phyloP scores from a whole-genome alignment of 2,329 filamentous ascomycete genomes.

The Aspergillus floridensis region DNA sequence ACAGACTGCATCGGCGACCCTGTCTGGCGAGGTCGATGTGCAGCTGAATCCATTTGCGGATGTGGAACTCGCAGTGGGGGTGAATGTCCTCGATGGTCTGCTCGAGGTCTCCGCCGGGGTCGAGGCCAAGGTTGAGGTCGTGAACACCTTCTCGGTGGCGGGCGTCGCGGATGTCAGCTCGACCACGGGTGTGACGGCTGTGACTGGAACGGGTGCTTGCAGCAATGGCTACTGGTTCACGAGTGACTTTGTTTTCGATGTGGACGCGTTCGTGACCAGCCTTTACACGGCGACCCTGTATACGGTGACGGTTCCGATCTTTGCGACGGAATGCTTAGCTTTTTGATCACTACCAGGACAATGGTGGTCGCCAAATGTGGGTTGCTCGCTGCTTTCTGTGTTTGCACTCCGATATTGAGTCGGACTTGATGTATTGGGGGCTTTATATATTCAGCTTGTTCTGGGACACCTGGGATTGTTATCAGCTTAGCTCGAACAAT shows the following conservation, averaged over 20 bases:
- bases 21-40: not conserved
- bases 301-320: not conserved
- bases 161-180: not conserved
- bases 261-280: not conserved
- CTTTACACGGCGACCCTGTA: not conserved
- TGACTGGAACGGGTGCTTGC: not conserved
- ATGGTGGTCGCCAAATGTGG: no score
- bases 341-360: not conserved
- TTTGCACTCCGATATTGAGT: no score
- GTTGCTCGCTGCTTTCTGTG: no score
- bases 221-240: not conserved
- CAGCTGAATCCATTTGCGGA: not conserved
- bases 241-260: not conserved
- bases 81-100: not conserved
- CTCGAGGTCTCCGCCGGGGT: not conserved
- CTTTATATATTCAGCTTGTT: no score
- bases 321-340: not conserved
- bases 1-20: not conserved
- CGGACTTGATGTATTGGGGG: no score
- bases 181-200: not conserved
- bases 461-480: no score
- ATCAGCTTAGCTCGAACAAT: no score
- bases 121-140: not conserved
- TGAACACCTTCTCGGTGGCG: not conserved
- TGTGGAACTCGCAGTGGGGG: not conserved